Evolutionary conservation across 2,329 filamentous ascomycete genomes (phyloP), one percentile per base, ranked within the genome.

Genomic region (Ascomycota sp.): DNA sequence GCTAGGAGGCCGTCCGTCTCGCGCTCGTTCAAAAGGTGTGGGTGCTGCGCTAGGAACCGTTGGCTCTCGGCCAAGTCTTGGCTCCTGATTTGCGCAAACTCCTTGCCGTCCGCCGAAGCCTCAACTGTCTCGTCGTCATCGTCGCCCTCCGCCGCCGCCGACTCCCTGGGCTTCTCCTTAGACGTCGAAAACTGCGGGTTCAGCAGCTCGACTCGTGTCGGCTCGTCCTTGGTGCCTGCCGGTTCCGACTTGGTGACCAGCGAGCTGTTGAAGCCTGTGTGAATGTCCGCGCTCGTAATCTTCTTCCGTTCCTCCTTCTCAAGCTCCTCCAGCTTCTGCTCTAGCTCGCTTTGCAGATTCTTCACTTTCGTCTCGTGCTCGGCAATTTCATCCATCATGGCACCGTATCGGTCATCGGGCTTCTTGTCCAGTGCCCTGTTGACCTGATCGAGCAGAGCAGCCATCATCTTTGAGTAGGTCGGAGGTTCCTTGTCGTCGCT

Each of bases 401-500:
- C 75, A 32, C 68, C 62, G 49, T 79, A 83, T 33, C 79, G 61
- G 43, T 75, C 68, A 13, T 68, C 63, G 0, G 68, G 64, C 39
- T 76, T 72, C 49, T 83, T 78, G 36, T 84, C 79, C 27, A 92
- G 63, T 33, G 80, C 72, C 55, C 70, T 65, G 47, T 92, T 93
- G 30, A 95, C 83, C 54, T 92, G 79, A 47, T 98, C 89, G 13
- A 95, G 68, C 45, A 98, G 56, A n/a, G 76, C 72, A n/a, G 80
- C 80, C 77, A 98, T 84, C 89, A 98, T 98, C 61, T 91, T 82
- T 29, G 82, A 89, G 50, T 92, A 98, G 10, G 75, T 77, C 1
- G 80, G 81, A 44, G 80, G 71, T 47, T 66, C 72, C 51, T 77
- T 69, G 44, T 76, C 72, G 35, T 81, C 65, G 30, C 66, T 64